A percentile compares a stretch with the other conserved stretches of the same genome.
phyloP scores from a whole-genome alignment of 2,329 filamentous ascomycete species.

The Ramularia collo-cygni region DNA sequence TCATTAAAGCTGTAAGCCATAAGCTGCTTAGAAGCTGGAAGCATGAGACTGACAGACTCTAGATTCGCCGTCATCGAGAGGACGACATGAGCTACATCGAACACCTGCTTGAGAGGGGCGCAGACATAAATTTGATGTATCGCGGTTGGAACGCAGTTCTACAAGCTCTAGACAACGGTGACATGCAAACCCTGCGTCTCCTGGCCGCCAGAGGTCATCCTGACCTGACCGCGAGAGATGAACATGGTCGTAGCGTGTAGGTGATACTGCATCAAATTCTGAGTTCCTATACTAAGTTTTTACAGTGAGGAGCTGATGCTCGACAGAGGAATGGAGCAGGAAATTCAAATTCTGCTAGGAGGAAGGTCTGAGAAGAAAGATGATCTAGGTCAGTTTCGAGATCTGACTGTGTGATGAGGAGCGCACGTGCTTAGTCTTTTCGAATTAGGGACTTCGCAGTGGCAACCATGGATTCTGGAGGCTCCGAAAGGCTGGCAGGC shows the following conservation, averaged over 20 bases:
- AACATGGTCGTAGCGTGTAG: conserved; percentile 46
- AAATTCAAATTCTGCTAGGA: conserved; percentile 19
- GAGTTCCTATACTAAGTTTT: too few species aligned
- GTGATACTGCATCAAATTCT: too few species aligned
- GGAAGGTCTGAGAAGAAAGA: conserved; percentile 14
- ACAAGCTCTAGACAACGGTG: conserved; percentile 61
- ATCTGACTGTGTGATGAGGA: conserved; percentile 9
- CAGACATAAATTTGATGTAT: conserved; percentile 62
- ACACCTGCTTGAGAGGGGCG: conserved; percentile 56
- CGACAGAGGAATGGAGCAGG: conserved; percentile 52
- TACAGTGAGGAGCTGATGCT: conserved; percentile 47
- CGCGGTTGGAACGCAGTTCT: conserved; percentile 60
- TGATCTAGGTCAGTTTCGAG: conserved; percentile 10
- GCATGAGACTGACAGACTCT: too few species aligned
- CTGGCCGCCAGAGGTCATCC: conserved; percentile 46
- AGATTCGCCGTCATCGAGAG: conserved; percentile 50
- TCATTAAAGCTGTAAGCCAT: conserved; percentile 57
- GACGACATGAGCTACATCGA: conserved; percentile 55
- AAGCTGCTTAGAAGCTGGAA: too few species aligned
- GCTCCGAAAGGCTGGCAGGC: too few species aligned
- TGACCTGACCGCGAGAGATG: conserved; percentile 48
- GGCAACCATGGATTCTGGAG: too few species aligned
- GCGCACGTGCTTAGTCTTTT: too few species aligned
- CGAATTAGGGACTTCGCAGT: too few species aligned
- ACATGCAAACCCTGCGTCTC: conserved; percentile 47